These are phyloP conservation scores for Solanum paucissectum DNA, from an alignment of 257 asterid species.

Conservation along the genomic window DNA sequence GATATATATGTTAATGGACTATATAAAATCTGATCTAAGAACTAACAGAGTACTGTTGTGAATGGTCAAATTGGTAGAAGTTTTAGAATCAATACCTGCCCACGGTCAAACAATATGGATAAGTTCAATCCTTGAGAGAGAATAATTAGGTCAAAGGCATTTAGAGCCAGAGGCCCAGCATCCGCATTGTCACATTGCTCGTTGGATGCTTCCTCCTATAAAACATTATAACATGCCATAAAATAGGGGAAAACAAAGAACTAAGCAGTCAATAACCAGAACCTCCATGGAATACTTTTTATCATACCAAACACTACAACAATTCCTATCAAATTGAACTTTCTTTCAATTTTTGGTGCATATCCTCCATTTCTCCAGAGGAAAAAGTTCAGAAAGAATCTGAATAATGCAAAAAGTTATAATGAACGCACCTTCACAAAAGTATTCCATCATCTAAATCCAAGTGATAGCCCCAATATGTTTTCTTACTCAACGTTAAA, in stretches of 20 bases:
- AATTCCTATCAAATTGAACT: not conserved
- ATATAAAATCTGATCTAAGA: not conserved
- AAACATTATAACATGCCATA: constrained; percentile 6
- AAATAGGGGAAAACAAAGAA: constrained; percentile 1
- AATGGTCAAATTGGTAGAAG: not conserved
- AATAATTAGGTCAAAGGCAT: constrained; percentile 90
- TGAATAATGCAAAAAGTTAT: not conserved
- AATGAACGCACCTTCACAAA: not conserved
- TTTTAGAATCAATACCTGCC: constrained; percentile 38
- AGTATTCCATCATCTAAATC: not conserved
- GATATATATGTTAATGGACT: not conserved
- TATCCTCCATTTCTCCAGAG: not conserved
- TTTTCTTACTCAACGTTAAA: not conserved
- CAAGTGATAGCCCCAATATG: not conserved
- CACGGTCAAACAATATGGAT: constrained; percentile 73
- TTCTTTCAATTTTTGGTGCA: not conserved
- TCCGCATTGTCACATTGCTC: constrained; percentile 54
- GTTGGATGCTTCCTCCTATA: constrained; percentile 51
- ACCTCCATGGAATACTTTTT: not conserved
- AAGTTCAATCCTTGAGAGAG: constrained; percentile 95
- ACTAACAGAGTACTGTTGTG: not conserved
- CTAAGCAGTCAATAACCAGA: not conserved
- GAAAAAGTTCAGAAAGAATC: not conserved
- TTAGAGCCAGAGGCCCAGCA: constrained; percentile 74
- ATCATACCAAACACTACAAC: not conserved